phyloP scores from a whole-genome alignment of 805 yeast genomes.

The Candida lessepsii region DNA sequence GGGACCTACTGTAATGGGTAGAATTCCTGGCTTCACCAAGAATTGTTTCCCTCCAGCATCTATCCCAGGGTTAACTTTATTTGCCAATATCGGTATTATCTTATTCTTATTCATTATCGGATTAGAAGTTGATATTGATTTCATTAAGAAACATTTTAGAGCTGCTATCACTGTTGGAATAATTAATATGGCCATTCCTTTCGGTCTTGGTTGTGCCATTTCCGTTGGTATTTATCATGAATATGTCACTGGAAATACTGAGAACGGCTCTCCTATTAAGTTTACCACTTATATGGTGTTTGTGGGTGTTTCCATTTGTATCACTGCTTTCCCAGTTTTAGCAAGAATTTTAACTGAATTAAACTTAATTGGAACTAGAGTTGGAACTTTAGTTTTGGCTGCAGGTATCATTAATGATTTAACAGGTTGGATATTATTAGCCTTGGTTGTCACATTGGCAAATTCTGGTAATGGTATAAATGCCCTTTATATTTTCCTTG shows the following conservation, averaged over 20 bases:
- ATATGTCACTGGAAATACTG: conserved; percentile 36
- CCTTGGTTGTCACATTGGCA: conserved; percentile 73
- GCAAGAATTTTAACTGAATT: conserved; percentile 77
- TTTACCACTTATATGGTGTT: conserved; percentile 79
- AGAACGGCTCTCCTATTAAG: conserved; percentile 32
- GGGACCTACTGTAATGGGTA: conserved; percentile 76
- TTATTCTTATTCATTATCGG: conserved; percentile 76
- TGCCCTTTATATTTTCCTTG: conserved; percentile 65
- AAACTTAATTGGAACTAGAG: conserved; percentile 66
- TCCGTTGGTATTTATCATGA: conserved; percentile 65
- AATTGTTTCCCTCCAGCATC: conserved; percentile 66
- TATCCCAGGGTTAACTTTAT: conserved; percentile 59
- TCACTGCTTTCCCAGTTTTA: conserved; percentile 83
- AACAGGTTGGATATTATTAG: conserved; percentile 78
- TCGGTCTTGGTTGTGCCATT: conserved; percentile 73
- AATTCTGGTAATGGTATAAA: conserved; percentile 67
- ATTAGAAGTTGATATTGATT: conserved; percentile 69
- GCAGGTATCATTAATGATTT: conserved; percentile 83
- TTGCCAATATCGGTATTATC: conserved; percentile 74
- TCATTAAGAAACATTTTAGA: conserved; percentile 56
- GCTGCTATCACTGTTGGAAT: conserved; percentile 70
- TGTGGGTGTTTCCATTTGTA: conserved; percentile 79
- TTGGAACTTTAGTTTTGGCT: conserved; percentile 68
- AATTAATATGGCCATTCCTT: conserved; percentile 73
- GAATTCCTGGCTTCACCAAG: conserved; percentile 61